These are phyloP conservation scores for Exserohilum rostratum DNA, from an alignment of 2,329 filamentous ascomycete species.

Conservation along the genomic window DNA sequence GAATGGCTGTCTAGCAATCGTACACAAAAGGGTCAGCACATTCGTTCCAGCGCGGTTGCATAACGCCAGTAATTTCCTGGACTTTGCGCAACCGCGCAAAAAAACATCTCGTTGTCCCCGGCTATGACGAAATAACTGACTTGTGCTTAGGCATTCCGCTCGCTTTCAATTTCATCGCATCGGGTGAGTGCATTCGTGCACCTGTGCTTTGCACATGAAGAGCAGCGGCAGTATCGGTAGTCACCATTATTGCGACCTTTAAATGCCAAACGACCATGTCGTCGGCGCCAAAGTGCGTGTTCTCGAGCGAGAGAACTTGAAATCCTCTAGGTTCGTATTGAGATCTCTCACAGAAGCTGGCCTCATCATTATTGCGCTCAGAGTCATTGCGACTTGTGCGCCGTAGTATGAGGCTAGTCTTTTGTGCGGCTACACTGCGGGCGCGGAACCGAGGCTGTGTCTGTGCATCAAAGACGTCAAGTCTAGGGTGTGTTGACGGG, in stretches of 20 bases:
- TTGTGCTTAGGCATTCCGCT: conserved; percentile 70
- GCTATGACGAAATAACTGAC: conserved; percentile 25
- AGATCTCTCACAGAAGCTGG: conserved; percentile 44
- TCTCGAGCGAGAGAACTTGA: conserved; percentile 22
- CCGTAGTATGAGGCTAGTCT: conserved; percentile 20
- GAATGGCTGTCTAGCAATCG: conserved; percentile 78
- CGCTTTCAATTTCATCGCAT: conserved; percentile 88
- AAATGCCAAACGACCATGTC: conserved; percentile 7
- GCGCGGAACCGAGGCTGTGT: conserved; percentile 64
- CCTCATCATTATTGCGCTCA: conserved; percentile 11
- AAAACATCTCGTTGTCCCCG: neutral
- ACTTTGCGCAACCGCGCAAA: conserved; percentile 8
- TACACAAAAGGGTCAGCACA: conserved; percentile 75
- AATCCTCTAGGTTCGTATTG: conserved; percentile 49
- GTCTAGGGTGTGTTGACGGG: conserved; percentile 9
- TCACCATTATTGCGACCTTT: conserved; percentile 17
- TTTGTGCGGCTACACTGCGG: conserved; percentile 76
- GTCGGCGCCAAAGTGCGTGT: conserved; percentile 17
- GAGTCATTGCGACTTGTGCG: neutral
- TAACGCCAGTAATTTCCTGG: conserved; percentile 3
- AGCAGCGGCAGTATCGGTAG: conserved; percentile 68
- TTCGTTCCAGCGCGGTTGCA: conserved; percentile 11
- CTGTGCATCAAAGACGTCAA: conserved; percentile 7
- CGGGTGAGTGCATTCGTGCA: conserved; percentile 72
- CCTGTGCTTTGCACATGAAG: conserved; percentile 49